Base-by-base conservation (phyloP, 1,284 basidiomycete genomes). In the Erythrobasidium hasegawianum region DNA sequence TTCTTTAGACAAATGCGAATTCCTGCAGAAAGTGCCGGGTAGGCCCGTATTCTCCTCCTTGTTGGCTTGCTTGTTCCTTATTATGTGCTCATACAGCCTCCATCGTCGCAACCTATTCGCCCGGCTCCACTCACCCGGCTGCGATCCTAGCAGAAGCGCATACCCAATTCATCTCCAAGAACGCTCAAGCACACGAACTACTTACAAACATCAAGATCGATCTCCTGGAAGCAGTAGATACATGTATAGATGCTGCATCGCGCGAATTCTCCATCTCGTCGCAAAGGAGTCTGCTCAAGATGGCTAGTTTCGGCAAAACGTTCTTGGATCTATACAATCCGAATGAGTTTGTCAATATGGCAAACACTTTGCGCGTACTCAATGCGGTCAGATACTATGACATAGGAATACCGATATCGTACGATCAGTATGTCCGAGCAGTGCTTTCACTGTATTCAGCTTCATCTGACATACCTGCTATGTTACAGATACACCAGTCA, bases 291-390 rank as follows among this genome's bases (percentile, higher is more conserved):
- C 80, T 98, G 41, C 81, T 98, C 18, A 67, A 64, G 39, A 54
- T 53, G 20, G 95, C 95, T 0, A 90, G 92, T 74, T 97, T 96
- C 72, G 96, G 96, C 0, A 85, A 93, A 68, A 87, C 89, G 0
- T 99, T 94, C 76, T 79, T 98, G 69, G 95, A 97, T 76, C 81
- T 91, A 29, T 89, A 93, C 77, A 90, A 97, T 76, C 88, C 94
- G 0, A 87, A 85, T 0, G 87, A 92, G 74, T 94, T 96, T 73
- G 85, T 98, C 41, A 82, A 85, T 43, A 94, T 95, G 87, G 90
- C 91, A 0, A 88, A 93, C 75, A 87, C 86, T 0, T 81, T 98
- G 45, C 92, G 95, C 74, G 93, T 98, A n/a, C 81, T 98, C 50
- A 97, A 98, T 75, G 90, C 92, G 4, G 87, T 95, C 26, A 84